These are phyloP conservation scores for Lachnellula cervina DNA, from an alignment of 2,329 filamentous ascomycete genomes.

Conservation along the genomic window DNA sequence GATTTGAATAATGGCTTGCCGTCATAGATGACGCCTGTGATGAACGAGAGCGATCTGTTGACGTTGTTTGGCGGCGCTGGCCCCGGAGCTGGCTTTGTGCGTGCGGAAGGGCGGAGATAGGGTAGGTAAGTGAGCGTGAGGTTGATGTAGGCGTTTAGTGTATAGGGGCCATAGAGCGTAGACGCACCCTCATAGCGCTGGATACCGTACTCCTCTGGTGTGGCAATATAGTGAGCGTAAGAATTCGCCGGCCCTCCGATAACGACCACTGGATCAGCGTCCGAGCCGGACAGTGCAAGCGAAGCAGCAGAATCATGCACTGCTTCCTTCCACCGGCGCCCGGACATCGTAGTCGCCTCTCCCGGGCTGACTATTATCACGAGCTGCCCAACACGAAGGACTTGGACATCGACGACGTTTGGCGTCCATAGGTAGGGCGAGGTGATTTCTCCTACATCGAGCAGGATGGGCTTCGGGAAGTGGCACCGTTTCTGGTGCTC, in stretches of 20 bases:
- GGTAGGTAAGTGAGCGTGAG: slow-evolving; percentile 68
- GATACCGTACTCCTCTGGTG: slow-evolving; percentile 72
- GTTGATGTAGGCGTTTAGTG: slow-evolving; percentile 83
- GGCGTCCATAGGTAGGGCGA: slow-evolving; percentile 82
- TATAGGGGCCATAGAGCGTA: slow-evolving; percentile 79
- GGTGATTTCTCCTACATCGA: slow-evolving; percentile 80
- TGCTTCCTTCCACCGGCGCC: slow-evolving; percentile 76
- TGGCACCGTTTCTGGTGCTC: slow-evolving; percentile 72
- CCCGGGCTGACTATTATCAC: slow-evolving; percentile 80
- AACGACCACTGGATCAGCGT: slow-evolving; percentile 65
- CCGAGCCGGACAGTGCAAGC: slow-evolving; percentile 28
- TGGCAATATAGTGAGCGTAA: slow-evolving; percentile 74
- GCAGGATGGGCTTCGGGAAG: slow-evolving; percentile 72
- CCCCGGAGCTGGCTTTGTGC: slow-evolving; percentile 45
- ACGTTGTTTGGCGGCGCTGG: slow-evolving; percentile 74
- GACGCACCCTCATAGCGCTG: slow-evolving; percentile 95
- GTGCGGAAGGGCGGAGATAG: slow-evolving; percentile 52
- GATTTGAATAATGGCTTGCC: slow-evolving; percentile 56
- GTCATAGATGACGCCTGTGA: slow-evolving; percentile 74
- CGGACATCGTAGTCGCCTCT: slow-evolving; percentile 90
- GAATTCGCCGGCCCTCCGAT: slow-evolving; percentile 86
- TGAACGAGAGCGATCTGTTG: slow-evolving; percentile 71
- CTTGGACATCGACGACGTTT: slow-evolving; percentile 86
- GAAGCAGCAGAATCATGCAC: slow-evolving; percentile 51
- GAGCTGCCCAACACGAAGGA: slow-evolving; percentile 77